Evolutionary conservation across 371 early-diverging fungal genomes (phyloP).

Genomic region (Mucor saturninus): DNA sequence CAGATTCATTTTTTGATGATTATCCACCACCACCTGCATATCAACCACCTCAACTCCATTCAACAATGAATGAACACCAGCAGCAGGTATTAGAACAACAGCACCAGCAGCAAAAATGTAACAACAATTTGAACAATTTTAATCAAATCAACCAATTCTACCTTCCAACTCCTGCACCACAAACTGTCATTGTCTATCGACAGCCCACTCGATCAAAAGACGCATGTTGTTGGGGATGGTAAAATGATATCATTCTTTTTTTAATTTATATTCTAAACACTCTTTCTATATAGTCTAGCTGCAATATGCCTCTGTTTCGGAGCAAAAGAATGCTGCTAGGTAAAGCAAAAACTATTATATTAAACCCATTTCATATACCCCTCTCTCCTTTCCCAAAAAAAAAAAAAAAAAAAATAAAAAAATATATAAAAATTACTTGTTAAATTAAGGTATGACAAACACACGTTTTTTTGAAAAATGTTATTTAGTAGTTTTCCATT

Average conservation of each 20-base stretch:
- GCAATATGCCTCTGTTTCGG: conserved; percentile 34
- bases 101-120: no score
- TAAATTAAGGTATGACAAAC: conserved; percentile 1
- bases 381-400: neutral
- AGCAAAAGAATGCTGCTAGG: conserved; percentile 33
- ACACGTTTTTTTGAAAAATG: conserved; percentile 4
- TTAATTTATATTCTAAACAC: neutral
- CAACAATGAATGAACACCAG: neutral
- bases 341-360: neutral
- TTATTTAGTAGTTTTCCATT: conserved; percentile 43
- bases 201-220: conserved; percentile 46
- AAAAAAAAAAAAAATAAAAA: no score
- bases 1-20: conserved; percentile 24
- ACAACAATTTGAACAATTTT: neutral
- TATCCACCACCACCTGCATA: conserved; percentile 34
- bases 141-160: conserved; percentile 19
- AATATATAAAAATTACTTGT: neutral
- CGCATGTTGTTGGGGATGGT: conserved; percentile 57
- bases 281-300: conserved; percentile 24
- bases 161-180: conserved; percentile 46
- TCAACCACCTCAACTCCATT: conserved; percentile 16
- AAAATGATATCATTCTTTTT: conserved; percentile 6
- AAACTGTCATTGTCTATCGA: conserved; percentile 44
- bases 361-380: neutral
- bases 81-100: neutral